Base-by-base conservation (phyloP, 345 rosid species). In the Gossypium raimondii region DNA sequence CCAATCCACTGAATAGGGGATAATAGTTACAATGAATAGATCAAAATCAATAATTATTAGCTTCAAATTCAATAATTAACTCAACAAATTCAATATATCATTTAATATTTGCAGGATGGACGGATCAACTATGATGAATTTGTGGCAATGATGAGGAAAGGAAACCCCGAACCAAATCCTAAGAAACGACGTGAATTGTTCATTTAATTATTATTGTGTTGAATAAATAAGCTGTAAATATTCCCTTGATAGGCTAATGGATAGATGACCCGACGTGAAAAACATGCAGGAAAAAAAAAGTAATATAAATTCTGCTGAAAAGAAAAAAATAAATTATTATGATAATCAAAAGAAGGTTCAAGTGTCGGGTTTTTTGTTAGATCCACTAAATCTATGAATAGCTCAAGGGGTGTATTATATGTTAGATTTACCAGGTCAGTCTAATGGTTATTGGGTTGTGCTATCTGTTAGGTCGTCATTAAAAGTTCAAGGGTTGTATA, bases 111-210 rank as follows among this genome's bases (percentile, higher is more conserved):
- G 70, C 84, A 95, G 97, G 99, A 95, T 82, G 98, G 97, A 3
- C 78, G 90, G 68, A 91, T 95, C 77, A 93, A 93, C 84, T 95
- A 93, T 24, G 97, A 92, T 41, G 99, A 95, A 78, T 95, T 95
- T 57, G 99, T 91, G 76, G 94, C 97, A 2, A 95, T 95, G 98
- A 95, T 95, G 99, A 86, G 87, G 80, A 93, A 93, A 89, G 99
- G 98, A 76, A 95, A 89, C 78, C 92, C 89, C 0, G 97, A 91
- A 63, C 88, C 88, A 1, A 83, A 89, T 66, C 92, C 92, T 17
- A 95, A 91, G 86, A 95, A 95, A 83, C 84, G 99, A 70, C 98
- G 98, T n/a, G 93, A 91, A 9, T 78, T 81, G 12, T 80, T 85
- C 65, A 80, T 88, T 65, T 81, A 79, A 86, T 61, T 18, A 47